These are phyloP conservation scores for Immersiporthe knoxdaviesiana DNA, from an alignment of 2,329 filamentous ascomycete genomes.

Conservation along the genomic window DNA sequence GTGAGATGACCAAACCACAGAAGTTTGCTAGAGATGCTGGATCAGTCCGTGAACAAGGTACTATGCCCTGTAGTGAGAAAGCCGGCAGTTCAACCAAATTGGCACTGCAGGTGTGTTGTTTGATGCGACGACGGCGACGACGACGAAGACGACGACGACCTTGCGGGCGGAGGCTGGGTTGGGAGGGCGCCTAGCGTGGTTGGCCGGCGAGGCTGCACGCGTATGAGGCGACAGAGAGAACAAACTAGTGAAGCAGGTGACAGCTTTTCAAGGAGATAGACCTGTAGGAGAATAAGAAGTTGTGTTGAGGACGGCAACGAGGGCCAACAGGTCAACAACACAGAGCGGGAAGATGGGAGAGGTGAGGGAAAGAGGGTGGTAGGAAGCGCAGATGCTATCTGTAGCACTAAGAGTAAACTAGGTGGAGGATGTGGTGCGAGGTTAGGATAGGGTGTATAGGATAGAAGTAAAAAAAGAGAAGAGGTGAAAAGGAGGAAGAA, in stretches of 20 bases:
- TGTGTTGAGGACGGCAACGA: constrained; percentile 12
- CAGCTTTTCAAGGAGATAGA: constrained; percentile 31
- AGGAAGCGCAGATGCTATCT: constrained; percentile 21
- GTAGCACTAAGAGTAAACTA: constrained; percentile 19
- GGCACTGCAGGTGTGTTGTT: constrained; percentile 16
- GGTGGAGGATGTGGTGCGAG: constrained; percentile 31
- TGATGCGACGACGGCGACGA: neutral
- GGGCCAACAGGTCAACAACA: constrained; percentile 18
- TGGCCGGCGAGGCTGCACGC: constrained; percentile 14
- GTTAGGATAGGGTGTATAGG: constrained; percentile 34
- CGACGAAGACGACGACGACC: constrained; percentile 30
- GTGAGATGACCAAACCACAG: constrained; percentile 31
- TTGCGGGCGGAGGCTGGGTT: constrained; percentile 23
- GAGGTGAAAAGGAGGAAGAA: constrained; percentile 36
- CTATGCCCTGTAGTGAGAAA: constrained; percentile 25
- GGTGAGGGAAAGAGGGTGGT: constrained; percentile 30
- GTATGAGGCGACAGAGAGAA: constrained; percentile 7
- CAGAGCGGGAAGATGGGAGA: constrained; percentile 19
- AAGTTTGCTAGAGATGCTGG: constrained; percentile 34
- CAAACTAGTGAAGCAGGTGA: constrained; percentile 9
- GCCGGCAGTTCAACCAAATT: constrained; percentile 21
- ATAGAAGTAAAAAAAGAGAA: constrained; percentile 34
- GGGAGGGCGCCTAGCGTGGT: constrained; percentile 8
- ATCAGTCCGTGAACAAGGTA: constrained; percentile 28
- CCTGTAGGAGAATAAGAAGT: constrained; percentile 14